phyloP scores from a whole-genome alignment of 306 rosid species.

The Cicer bijugum region DNA sequence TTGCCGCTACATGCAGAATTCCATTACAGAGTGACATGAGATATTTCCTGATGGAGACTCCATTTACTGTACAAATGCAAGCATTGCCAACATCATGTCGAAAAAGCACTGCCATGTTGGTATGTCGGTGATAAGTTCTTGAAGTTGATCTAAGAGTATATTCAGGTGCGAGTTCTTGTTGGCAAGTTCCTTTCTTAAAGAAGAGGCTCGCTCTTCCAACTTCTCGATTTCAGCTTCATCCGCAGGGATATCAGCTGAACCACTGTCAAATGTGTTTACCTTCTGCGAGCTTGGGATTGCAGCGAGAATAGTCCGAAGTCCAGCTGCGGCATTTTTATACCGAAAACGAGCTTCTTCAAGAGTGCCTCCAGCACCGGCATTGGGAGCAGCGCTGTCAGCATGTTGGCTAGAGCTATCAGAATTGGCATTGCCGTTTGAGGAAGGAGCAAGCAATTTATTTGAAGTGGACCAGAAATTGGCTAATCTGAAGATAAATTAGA shows the following conservation, averaged over 20 bases:
- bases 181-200: constrained; percentile 78
- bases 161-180: constrained; percentile 74
- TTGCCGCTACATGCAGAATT: constrained; percentile 23
- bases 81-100: constrained; percentile 49
- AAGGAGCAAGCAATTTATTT: constrained; percentile 21
- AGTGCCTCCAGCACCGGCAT: constrained; percentile 66
- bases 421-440: constrained; percentile 63
- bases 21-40: constrained; percentile 2
- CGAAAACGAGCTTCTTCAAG: constrained; percentile 85
- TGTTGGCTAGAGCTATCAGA: constrained; percentile 63
- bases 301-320: constrained; percentile 68
- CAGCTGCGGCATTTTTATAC: constrained; percentile 72
- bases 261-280: constrained; percentile 68
- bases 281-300: constrained; percentile 77
- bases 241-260: constrained; percentile 57
- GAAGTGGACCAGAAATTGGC: constrained; percentile 39
- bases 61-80: constrained; percentile 37
- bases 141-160: constrained; percentile 79
- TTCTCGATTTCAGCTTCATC: constrained; percentile 76
- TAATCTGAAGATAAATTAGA: constrained; percentile 40
- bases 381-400: constrained; percentile 48
- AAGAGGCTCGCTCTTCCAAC: constrained; percentile 72
- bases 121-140: constrained; percentile 79
- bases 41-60: constrained; percentile 24
- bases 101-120: constrained; percentile 94